phyloP scores from a whole-genome alignment of 129 eudicot species.

The Rutidosis leptorrhynchoides region DNA sequence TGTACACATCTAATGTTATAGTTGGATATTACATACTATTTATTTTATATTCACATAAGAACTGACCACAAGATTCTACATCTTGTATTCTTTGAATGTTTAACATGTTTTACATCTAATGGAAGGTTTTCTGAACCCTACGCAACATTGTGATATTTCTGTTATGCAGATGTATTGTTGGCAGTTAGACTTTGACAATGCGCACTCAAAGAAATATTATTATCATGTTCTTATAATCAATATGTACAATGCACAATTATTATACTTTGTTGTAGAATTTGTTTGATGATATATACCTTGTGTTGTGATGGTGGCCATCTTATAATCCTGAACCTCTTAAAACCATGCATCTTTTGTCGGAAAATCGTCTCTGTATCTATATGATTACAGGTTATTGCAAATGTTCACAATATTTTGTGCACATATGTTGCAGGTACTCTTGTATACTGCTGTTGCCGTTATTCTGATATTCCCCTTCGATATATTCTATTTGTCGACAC shows the following conservation, averaged over 20 bases:
- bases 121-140: slow-evolving; percentile 12
- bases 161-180: slow-evolving; percentile 4
- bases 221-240: background rate
- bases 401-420: slow-evolving; percentile 22
- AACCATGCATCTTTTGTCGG: background rate
- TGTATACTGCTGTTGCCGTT: slow-evolving; percentile 70
- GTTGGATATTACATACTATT: background rate
- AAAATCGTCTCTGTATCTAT: background rate
- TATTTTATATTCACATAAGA: background rate
- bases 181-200: background rate
- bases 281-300: background rate
- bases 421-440: slow-evolving; percentile 70
- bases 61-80: background rate
- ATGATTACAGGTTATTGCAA: slow-evolving; percentile 10
- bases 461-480: slow-evolving; percentile 86
- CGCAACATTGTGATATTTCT: background rate
- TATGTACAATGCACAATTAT: background rate
- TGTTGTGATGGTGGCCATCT: background rate
- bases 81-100: background rate
- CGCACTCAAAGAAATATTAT: background rate
- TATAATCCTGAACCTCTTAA: background rate
- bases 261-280: background rate
- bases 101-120: background rate
- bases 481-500: slow-evolving; percentile 86
- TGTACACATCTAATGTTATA: background rate